Evolutionary conservation across 2,329 filamentous ascomycete genomes (phyloP), one percentile per base, ranked within the genome.

Genomic region (Microsporum audouinii): DNA sequence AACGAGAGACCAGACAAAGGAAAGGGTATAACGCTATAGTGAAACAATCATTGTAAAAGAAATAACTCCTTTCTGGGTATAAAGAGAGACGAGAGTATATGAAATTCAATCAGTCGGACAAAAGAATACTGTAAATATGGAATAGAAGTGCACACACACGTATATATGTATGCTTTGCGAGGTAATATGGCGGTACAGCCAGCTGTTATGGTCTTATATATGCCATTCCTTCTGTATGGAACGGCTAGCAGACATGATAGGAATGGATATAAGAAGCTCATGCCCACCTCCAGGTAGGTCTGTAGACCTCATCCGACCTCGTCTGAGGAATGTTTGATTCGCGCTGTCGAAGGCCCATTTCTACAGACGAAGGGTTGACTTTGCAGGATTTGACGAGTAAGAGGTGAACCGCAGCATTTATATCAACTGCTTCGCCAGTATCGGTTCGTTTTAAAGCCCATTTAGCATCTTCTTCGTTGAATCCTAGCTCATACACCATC

Each of bases 391-490:
- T 3, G 63, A 60, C 31, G 66, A 82, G 67, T 63, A 86, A 71
- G 61, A 84, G 67, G 62, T 82, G 78, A 27, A 85, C 78, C 0
- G 84, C 84, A 3, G 79, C 77, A 65, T 84, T 78, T 7, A 82
- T 75, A 61, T 84, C 75, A 64, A 86, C 72, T 0, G 82, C 82
- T 64, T 84, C 80, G 0, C 83, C 84, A 12, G 77, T 78, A 68
- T 86, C 84, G 3, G 83, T 86, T 65, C 80, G 77, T 45, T 79
- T 77, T 17, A 86, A 71, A 17, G 84, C 84, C 66, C 79, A 78
- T 62, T 79, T 78, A 5, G 82, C 83, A 64, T 83, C 77, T 17
- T 77, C 76, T 14, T 78, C 72, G 5, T 76, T 76, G 65, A 86
- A 86, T 0, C 84, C 84, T 69, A 86, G 81, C 39, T 83, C 79